Evolutionary conservation across 2,329 filamentous ascomycete genomes (phyloP), one percentile per base, ranked within the genome.

Genomic region (Xylariomycetidae sp.): DNA sequence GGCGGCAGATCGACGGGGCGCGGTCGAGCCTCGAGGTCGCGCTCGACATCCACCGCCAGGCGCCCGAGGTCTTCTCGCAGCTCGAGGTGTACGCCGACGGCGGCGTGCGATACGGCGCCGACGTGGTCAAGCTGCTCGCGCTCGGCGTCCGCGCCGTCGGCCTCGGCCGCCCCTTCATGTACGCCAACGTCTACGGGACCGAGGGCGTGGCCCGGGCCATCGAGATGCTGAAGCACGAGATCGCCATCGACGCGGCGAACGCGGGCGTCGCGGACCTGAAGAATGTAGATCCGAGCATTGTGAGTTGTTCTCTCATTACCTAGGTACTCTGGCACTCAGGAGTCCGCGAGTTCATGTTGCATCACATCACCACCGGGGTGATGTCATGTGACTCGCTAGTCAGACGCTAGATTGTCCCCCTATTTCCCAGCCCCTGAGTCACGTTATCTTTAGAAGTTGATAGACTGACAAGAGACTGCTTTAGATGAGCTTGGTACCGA

Each of bases 81-180:
- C 39, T 54, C 25, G 53, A 57, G 33, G 48, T 61, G 10, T 48
- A 50, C 34, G 56, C 53, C 5, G 56, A 62, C 34, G 55, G 57
- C 17, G 58, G 58, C 4, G 49, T 62, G 16, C 47, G 59, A 3
- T 55, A 54, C 36, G 58, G 58, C 13, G 46, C 46, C 26, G 58
- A 62, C 36, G 45, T 56, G 3, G 36, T 61, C 26, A 57, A 57
- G 41, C 36, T 58, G n/a, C 46, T 62, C 4, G 56, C 57, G 0
- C 45, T 60, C 6, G 57, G 58, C 6, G 58, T 58, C 6, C 41
- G 44, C 6, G 55, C 52, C 16, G 56, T 61, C n/a, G 49, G 67
- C 13, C 38, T 72, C 4, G 68, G 66, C 8, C 48, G 67, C 11
- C 57, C 63, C 7, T 57, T 67, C 40, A 68, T 72, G 65, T 72